Conservation (phyloP, 2,329 filamentous ascomycete species). For the Lecanicillium sp. region DNA sequence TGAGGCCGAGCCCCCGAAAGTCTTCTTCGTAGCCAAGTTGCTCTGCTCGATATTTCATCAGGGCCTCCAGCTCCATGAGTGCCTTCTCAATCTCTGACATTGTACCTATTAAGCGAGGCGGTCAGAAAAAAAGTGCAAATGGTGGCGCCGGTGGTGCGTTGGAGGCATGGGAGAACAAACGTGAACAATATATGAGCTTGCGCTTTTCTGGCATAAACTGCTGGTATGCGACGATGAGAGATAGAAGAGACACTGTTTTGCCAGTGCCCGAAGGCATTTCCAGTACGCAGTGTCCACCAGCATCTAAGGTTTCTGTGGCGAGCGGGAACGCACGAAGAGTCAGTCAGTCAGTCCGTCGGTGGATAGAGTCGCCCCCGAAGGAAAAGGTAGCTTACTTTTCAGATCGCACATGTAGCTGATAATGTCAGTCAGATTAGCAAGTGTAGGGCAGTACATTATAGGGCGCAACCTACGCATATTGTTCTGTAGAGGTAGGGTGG, state of each 20-base stretch:
- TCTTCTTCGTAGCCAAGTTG: constrained; percentile 89
- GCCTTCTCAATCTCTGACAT: constrained; percentile 99
- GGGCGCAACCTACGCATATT: constrained; percentile 41
- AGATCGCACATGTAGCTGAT: constrained; percentile 49
- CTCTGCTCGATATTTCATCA: constrained; percentile 92
- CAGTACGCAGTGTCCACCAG: constrained; percentile 87
- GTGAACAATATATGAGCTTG: constrained; percentile 97
- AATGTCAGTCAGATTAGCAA: constrained; percentile 2
- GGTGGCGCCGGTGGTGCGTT: too few species aligned
- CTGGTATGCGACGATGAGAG: constrained; percentile 94
- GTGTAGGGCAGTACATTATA: not conserved
- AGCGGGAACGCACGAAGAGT: not conserved
- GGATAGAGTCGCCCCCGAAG: too few species aligned
- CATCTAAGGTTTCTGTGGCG: constrained; percentile 67
- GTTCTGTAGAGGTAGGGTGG: constrained; percentile 27
- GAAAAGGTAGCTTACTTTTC: constrained; percentile 33
- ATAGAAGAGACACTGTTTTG: constrained; percentile 92
- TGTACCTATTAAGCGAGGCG: constrained; percentile 45
- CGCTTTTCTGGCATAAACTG: constrained; percentile 86
- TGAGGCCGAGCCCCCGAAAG: constrained; percentile 84
- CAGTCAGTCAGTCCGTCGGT: too few species aligned
- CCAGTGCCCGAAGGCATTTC: constrained; percentile 99
- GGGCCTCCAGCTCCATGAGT: constrained; percentile 75
- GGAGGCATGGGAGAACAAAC: constrained; percentile 40
- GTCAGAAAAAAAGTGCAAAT: too few species aligned